phyloP scores from a whole-genome alignment of 2,329 filamentous ascomycete genomes.

The Gnomoniopsis sp. region DNA sequence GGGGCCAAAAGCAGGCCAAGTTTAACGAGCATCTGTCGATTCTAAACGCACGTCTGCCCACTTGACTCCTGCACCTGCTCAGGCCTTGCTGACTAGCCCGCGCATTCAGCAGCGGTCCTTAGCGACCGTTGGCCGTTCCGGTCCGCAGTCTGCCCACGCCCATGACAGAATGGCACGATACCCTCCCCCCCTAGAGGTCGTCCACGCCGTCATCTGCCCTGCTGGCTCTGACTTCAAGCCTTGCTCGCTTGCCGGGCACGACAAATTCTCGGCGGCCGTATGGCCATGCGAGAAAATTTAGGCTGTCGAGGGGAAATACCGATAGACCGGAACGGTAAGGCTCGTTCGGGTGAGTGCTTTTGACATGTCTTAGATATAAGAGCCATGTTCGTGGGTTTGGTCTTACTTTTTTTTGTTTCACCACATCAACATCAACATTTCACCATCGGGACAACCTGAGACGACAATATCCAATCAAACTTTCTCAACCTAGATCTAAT shows the following conservation, averaged over 20 bases:
- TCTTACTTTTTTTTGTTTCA: conserved; percentile 5
- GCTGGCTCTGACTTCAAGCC: neutral
- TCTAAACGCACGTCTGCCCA: conserved; percentile 14
- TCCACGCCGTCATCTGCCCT: neutral
- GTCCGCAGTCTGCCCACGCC: conserved; percentile 12
- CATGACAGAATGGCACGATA: conserved; percentile 12
- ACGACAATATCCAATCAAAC: conserved; percentile 9
- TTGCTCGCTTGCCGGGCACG: conserved; percentile 8
- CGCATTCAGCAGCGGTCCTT: neutral
- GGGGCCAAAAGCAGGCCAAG: conserved; percentile 5
- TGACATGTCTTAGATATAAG: conserved; percentile 11
- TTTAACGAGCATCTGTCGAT: conserved; percentile 9
- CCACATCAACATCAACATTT: conserved; percentile 13
- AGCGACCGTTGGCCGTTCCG: neutral
- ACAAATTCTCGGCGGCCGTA: conserved; percentile 14
- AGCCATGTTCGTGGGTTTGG: conserved; percentile 8
- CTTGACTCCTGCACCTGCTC: conserved; percentile 4
- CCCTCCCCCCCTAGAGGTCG: neutral
- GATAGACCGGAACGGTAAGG: conserved; percentile 12
- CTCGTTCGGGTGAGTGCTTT: conserved; percentile 9
- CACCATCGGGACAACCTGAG: neutral
- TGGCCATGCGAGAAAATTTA: conserved; percentile 9
- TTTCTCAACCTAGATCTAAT: neutral
- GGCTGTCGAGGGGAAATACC: conserved; percentile 7
- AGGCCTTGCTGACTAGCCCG: conserved; percentile 4